Conservation (phyloP, 805 yeast species). For the Kazachstania viticola region DNA sequence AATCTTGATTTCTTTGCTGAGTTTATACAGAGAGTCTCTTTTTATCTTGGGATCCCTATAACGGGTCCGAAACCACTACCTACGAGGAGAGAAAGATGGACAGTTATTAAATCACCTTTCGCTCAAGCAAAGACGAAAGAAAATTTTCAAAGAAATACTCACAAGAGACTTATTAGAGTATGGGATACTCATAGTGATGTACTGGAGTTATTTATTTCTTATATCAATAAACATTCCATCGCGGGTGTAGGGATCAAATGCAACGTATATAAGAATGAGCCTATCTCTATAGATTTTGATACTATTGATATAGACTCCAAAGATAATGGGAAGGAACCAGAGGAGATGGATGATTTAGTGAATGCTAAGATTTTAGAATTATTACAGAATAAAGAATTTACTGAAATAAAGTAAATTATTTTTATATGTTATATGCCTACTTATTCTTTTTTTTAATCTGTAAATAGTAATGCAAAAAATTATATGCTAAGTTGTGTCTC, state of each 20-base stretch:
- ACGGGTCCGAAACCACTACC: conserved; percentile 59
- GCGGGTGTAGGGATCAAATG: conserved; percentile 82
- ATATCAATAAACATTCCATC: conserved; percentile 62
- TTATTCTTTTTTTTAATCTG: no score
- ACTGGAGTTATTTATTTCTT: conserved; percentile 70
- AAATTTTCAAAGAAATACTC: conserved; percentile 83
- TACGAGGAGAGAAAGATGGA: conserved; percentile 76
- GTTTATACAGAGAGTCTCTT: conserved; percentile 84
- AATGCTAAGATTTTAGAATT: conserved; percentile 54
- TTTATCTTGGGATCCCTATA: conserved; percentile 78
- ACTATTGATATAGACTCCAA: background rate
- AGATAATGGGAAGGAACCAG: conserved; percentile 2
- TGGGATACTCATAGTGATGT: conserved; percentile 82
- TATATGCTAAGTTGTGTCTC: no score
- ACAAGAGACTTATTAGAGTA: conserved; percentile 57
- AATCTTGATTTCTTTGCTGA: conserved; percentile 69
- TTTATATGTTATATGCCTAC: background rate
- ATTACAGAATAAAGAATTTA: conserved; percentile 59
- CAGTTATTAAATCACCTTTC: conserved; percentile 87
- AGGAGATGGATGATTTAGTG: conserved; percentile 15
- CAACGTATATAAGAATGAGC: conserved; percentile 44
- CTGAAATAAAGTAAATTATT: conserved; percentile 23
- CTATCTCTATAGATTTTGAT: conserved; percentile 3
- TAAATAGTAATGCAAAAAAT: no score
- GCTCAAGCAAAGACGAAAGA: conserved; percentile 91